Base-by-base conservation (phyloP, 805 yeast species). In the Sugiyamaella chiloensis region DNA sequence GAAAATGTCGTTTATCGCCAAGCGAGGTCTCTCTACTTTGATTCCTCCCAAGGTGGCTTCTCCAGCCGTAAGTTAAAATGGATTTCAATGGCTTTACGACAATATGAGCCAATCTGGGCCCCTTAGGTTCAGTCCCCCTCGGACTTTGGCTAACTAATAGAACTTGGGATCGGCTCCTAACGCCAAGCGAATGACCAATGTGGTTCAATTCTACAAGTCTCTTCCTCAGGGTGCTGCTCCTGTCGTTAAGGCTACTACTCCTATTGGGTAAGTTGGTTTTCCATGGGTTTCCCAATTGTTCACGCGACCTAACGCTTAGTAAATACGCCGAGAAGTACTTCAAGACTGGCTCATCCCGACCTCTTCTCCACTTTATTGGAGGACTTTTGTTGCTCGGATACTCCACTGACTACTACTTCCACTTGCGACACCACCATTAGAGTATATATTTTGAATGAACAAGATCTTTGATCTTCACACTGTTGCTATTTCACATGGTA, bases 1-100 rank as follows among this genome's bases (percentile, higher is more conserved):
- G 17, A 40, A 55, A 48, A 87, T 86, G 95, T 85, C 93, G 65
- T 85, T 82, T 75, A 77, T 89, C 71, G 76, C 82, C 65, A 90
- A 87, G 83, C 90, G 99, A 76, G 84, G 84, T 62, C 79, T 91
- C 70, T 89, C 98, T 58, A 85, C 97, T 64, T 79, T 91, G 75
- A 90, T 91, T 67, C 99, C 99, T 62, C 99, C 99, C 70, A 91
- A 91, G 91, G 83, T 91, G 66, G 97, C 96, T 49, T 89, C 97
- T 54, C 93, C 96, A 40, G 79, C 83, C 72, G 91, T 85, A 79
- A 62, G 90, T 77, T 19, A 2, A 23, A 26, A 34, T 11, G 43
- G n/a, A 7, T 23, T 40, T n/a, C n/a, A n/a, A n/a, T n/a, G n/a
- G n/a, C n/a, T n/a, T n/a, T n/a, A n/a, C n/a, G n/a, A n/a, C n/a